These are phyloP conservation scores for Verbena officinalis DNA, from an alignment of 257 asterid species.

Conservation along the genomic window DNA sequence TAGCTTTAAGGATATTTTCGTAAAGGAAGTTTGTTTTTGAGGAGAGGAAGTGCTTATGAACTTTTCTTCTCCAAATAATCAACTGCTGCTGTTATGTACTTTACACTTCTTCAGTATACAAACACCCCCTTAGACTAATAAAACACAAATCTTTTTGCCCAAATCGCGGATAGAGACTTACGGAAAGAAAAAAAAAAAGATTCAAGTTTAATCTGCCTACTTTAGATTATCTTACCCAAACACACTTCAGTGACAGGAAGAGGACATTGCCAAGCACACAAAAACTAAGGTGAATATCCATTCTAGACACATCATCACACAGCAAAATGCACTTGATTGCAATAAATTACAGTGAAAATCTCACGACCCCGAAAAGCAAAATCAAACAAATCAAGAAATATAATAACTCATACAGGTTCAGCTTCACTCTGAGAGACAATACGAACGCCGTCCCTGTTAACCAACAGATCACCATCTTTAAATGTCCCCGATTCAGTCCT, in stretches of 20 bases:
- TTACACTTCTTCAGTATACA: too few relatives aligned
- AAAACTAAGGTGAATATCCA: conserved; percentile 6
- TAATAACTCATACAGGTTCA: conserved; percentile 56
- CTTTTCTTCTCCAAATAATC: too few relatives aligned
- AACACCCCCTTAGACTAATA: background rate
- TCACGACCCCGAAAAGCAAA: background rate
- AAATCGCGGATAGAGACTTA: conserved; percentile 12
- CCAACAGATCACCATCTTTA: conserved; percentile 96
- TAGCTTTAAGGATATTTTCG: too few relatives aligned
- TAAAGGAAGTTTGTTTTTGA: too few relatives aligned
- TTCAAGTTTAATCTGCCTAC: background rate
- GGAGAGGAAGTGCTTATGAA: too few relatives aligned
- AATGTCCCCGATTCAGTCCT: conserved; percentile 97
- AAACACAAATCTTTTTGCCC: conserved; percentile 4
- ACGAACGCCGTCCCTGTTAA: conserved; percentile 90
- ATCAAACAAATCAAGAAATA: background rate
- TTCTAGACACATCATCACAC: background rate
- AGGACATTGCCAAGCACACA: background rate
- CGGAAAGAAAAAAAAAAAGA: background rate
- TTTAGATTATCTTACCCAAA: background rate
- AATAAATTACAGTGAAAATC: conserved; percentile 22
- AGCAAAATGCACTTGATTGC: background rate
- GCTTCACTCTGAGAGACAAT: conserved; percentile 71
- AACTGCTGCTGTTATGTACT: too few relatives aligned
- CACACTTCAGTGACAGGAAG: conserved; percentile 8